Evolutionary conservation across 2,329 filamentous ascomycete genomes (phyloP).

Genomic region (Fusarium keratoplasticum): DNA sequence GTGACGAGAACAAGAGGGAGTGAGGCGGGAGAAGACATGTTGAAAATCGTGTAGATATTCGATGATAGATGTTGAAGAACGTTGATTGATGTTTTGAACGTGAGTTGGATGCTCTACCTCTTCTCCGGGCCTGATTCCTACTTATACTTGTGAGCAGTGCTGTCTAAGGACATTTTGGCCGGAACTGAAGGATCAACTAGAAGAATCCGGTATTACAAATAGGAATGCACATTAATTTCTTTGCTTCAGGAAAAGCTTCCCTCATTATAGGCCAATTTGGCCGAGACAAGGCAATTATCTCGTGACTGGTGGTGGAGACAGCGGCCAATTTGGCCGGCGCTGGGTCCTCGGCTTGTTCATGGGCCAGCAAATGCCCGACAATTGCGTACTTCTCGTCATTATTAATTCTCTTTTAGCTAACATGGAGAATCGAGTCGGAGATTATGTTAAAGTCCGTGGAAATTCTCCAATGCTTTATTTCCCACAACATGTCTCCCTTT

Average conservation of each 20-base stretch:
- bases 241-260: neutral
- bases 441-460: neutral
- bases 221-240: neutral
- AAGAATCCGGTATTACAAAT: neutral
- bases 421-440: neutral
- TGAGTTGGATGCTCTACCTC: neutral
- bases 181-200: neutral
- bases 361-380: neutral
- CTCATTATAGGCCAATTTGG: neutral
- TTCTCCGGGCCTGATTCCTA: neutral
- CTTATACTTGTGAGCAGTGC: neutral
- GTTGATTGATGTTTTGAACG: neutral
- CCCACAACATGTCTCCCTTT: neutral
- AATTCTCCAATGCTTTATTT: neutral
- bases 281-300: neutral
- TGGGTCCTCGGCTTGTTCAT: neutral
- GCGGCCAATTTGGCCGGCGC: neutral
- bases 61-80: neutral
- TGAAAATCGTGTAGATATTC: neutral
- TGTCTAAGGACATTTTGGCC: neutral
- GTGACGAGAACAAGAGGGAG: conserved; percentile 35
- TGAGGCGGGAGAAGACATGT: conserved; percentile 12
- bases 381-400: neutral
- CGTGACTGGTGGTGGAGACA: neutral
- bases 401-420: neutral